Percentiles rank a stretch among this genome's conserved stretches.
Evolutionary conservation across 1,284 basidiomycete species (phyloP).

Genomic region (Tetrapyrgos nigripes): DNA sequence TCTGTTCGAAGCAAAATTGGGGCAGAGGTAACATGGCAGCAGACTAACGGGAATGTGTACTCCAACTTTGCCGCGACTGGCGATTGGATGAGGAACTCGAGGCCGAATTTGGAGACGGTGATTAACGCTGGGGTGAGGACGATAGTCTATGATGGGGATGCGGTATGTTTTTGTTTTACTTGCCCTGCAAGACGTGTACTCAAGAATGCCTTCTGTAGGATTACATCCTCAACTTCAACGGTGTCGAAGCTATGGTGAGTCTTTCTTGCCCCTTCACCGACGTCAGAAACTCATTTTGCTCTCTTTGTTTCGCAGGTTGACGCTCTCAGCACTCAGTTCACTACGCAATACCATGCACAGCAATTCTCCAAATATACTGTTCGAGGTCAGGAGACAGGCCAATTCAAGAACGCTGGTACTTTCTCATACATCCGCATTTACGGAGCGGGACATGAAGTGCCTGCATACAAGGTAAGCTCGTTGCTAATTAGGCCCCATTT

Average conservation of each 20-base stretch:
- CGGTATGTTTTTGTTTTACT: conserved; percentile 39
- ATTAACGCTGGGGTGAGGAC: conserved; percentile 62
- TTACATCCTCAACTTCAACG: conserved; percentile 64
- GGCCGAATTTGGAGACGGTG: conserved; percentile 60
- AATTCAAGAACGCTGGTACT: conserved; percentile 66
- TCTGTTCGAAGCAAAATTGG: conserved; percentile 50
- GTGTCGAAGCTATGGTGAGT: conserved; percentile 66
- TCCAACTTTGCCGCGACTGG: conserved; percentile 62
- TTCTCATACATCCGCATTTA: conserved; percentile 65
- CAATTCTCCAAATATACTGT: conserved; percentile 57
- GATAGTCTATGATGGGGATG: conserved; percentile 62
- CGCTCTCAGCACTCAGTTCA: conserved; percentile 48
- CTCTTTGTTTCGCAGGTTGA: conserved; percentile 43
- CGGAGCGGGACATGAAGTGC: conserved; percentile 60
- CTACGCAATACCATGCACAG: conserved; percentile 42
- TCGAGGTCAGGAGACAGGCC: conserved; percentile 51
- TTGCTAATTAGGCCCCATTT: conserved; percentile 3
- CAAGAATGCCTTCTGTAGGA: conserved; percentile 40
- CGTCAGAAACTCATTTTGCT: neutral
- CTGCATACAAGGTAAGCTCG: conserved; percentile 48
- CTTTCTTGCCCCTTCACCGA: too few species aligned
- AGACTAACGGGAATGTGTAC: conserved; percentile 54
- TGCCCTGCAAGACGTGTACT: neutral
- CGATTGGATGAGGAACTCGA: conserved; percentile 69
- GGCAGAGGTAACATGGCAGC: conserved; percentile 54